phyloP scores from a whole-genome alignment of 345 rosid species.

The Anastatica hierochuntica region DNA sequence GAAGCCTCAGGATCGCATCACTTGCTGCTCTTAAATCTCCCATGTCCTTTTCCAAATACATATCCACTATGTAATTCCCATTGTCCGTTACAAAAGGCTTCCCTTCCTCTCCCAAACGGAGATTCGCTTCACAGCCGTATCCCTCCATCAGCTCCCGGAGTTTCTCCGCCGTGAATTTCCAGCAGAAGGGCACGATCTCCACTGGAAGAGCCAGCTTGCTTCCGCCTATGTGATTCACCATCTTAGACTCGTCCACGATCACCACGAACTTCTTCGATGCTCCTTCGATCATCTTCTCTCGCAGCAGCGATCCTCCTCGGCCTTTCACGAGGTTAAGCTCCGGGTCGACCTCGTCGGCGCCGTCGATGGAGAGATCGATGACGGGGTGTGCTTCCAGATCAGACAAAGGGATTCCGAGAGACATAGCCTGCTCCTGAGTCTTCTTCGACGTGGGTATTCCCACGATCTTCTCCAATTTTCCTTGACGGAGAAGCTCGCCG shows the following conservation, averaged over 20 bases:
- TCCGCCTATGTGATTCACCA: constrained; percentile 58
- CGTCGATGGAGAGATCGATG: constrained; percentile 85
- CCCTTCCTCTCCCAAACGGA: constrained; percentile 21
- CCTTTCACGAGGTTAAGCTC: constrained; percentile 78
- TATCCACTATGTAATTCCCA: constrained; percentile 69
- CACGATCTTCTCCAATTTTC: constrained; percentile 51
- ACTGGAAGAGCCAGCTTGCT: constrained; percentile 77
- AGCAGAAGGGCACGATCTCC: constrained; percentile 77
- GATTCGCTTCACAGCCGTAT: constrained; percentile 51
- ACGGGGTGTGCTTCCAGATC: constrained; percentile 64
- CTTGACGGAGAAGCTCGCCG: constrained; percentile 64
- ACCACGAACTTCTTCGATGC: constrained; percentile 67
- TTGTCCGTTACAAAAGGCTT: constrained; percentile 73
- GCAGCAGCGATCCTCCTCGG: constrained; percentile 76
- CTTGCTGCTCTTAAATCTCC: constrained; percentile 67
- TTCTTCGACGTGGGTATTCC: constrained; percentile 84
- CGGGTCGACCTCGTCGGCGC: constrained; percentile 94
- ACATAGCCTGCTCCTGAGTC: constrained; percentile 69
- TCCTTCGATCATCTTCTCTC: constrained; percentile 95
- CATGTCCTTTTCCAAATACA: constrained; percentile 59
- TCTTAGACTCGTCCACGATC: constrained; percentile 60
- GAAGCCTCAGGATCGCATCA: constrained; percentile 63
- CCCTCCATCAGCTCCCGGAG: constrained; percentile 41
- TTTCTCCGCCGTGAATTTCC: constrained; percentile 57
- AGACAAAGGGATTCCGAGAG: constrained; percentile 72